phyloP scores from a whole-genome alignment of 768 basidiomycete species.

The Rhizopogon rudus region DNA sequence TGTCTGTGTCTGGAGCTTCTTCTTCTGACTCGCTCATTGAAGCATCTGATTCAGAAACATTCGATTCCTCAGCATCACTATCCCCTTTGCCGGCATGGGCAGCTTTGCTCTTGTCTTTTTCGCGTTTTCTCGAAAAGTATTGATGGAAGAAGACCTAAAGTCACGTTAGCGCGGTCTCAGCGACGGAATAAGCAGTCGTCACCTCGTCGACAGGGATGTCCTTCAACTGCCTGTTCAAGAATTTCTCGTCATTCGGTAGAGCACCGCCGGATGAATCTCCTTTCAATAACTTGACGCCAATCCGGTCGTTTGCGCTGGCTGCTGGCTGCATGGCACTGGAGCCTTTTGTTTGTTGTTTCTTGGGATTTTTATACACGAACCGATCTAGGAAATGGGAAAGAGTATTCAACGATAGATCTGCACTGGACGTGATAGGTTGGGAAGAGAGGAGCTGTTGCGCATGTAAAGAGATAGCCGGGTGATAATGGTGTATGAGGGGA shows the following conservation, averaged over 20 bases:
- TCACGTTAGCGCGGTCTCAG: not conserved
- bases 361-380: slow-evolving; percentile 96
- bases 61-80: slow-evolving; percentile 15
- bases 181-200: slow-evolving; percentile 12
- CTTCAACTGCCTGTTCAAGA: slow-evolving; percentile 61
- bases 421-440: slow-evolving; percentile 71
- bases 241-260: slow-evolving; percentile 69
- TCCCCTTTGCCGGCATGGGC: slow-evolving; percentile 34
- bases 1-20: slow-evolving; percentile 25
- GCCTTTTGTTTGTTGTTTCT: slow-evolving; percentile 69
- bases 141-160: slow-evolving; percentile 84
- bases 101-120: slow-evolving; percentile 43
- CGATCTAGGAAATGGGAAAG: slow-evolving; percentile 94
- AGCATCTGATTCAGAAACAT: slow-evolving; percentile 28
- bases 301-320: slow-evolving; percentile 55
- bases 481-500: slow-evolving; percentile 81
- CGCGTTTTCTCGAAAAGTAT: slow-evolving; percentile 74
- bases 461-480: slow-evolving; percentile 85
- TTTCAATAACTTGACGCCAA: slow-evolving; percentile 66
- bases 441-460: slow-evolving; percentile 74
- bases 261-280: slow-evolving; percentile 45
- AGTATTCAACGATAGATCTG: slow-evolving; percentile 90
- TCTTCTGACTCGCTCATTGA: slow-evolving; percentile 18
- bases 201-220: slow-evolving; percentile 89
- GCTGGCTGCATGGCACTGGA: slow-evolving; percentile 95